phyloP scores from a whole-genome alignment of 2,329 filamentous ascomycete genomes.

The Colletotrichum echinochloae region DNA sequence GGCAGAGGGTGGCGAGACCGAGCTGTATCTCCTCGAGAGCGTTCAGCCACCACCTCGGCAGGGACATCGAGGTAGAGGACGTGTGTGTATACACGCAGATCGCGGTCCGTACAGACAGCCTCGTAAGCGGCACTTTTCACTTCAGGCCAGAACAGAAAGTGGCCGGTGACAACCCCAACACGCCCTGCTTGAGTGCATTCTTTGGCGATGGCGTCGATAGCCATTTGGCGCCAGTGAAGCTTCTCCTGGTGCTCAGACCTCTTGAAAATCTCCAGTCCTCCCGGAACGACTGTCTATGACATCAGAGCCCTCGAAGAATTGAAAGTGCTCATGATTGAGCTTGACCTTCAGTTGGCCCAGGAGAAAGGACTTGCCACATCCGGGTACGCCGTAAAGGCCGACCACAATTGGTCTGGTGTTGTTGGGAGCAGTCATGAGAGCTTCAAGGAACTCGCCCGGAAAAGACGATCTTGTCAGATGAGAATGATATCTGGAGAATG shows the following conservation, averaged over 20 bases:
- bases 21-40: constrained; percentile 52
- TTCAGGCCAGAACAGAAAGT: constrained; percentile 66
- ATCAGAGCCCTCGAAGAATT: constrained; percentile 65
- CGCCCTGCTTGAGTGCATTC: constrained; percentile 50
- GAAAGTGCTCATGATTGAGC: constrained; percentile 52
- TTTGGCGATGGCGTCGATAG: constrained; percentile 58
- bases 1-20: constrained; percentile 51
- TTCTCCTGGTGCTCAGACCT: constrained; percentile 52
- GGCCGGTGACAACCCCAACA: constrained; percentile 64
- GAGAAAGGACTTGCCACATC: constrained; percentile 64
- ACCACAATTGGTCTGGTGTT: constrained; percentile 55
- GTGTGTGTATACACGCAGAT: constrained; percentile 64
- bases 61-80: constrained; percentile 67
- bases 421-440: background rate
- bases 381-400: constrained; percentile 67
- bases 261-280: constrained; percentile 63
- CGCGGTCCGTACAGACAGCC: constrained; percentile 57
- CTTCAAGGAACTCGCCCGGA: background rate
- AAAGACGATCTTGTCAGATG: background rate
- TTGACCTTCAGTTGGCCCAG: constrained; percentile 54
- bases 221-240: constrained; percentile 52
- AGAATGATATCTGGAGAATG: background rate
- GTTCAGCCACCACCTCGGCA: constrained; percentile 51
- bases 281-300: constrained; percentile 58
- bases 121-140: constrained; percentile 42